Conservation (phyloP, 345 rosid species). For the Viola odorata region DNA sequence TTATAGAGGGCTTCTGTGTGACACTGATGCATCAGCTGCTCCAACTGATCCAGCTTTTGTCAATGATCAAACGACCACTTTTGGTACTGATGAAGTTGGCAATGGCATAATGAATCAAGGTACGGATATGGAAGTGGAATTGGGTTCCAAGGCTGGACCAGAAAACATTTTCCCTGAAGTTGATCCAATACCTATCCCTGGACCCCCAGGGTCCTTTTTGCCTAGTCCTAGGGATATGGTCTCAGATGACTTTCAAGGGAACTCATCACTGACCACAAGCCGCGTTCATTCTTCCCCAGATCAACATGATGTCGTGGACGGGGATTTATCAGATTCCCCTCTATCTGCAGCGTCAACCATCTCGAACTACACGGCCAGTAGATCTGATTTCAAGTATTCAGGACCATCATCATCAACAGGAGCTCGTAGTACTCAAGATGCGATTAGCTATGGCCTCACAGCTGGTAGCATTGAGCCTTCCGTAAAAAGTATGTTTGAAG, state of each 20-base stretch:
- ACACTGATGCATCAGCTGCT: constrained; percentile 24
- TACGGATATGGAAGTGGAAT: constrained; percentile 28
- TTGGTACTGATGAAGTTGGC: constrained; percentile 45
- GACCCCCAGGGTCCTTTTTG: constrained; percentile 94
- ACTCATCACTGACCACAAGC: constrained; percentile 78
- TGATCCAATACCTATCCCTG: constrained; percentile 93
- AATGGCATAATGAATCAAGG: constrained; percentile 30
- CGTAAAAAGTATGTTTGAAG: constrained; percentile 31
- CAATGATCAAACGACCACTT: constrained; percentile 42
- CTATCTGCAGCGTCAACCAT: constrained; percentile 67
- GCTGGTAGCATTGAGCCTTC: constrained; percentile 25
- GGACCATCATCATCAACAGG: constrained; percentile 35
- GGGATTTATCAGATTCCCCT: constrained; percentile 81
- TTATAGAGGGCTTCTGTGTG: constrained; percentile 30
- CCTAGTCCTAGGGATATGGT: constrained; percentile 91
- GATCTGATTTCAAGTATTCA: constrained; percentile 31
- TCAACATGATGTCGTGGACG: constrained; percentile 57
- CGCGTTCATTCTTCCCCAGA: constrained; percentile 75
- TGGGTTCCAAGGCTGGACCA: constrained; percentile 40
- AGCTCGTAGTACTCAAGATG: constrained; percentile 32
- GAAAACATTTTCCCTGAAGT: constrained; percentile 65
- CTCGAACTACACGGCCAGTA: constrained; percentile 51
- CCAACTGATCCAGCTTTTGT: constrained; percentile 30
- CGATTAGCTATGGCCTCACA: constrained; percentile 27
- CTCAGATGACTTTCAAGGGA: constrained; percentile 85